Percentiles rank a stretch among this genome's conserved stretches.
phyloP scores from a whole-genome alignment of 2,329 filamentous ascomycete species.

The Trichophyton mentagrophytes region DNA sequence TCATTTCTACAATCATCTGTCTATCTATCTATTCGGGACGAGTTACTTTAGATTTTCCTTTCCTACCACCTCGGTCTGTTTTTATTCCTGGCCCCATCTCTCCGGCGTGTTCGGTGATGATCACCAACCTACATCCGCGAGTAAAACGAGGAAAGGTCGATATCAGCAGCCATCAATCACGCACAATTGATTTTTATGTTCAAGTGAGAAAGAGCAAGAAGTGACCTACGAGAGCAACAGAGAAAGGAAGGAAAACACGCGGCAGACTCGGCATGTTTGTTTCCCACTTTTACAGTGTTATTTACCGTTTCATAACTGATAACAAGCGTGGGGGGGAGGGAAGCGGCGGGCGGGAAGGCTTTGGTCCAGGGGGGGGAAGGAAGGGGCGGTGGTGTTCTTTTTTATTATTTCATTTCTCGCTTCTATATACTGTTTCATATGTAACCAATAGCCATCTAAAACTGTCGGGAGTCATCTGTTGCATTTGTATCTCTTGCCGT shows the following conservation, averaged over 20 bases:
- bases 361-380: background rate
- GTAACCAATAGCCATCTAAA: background rate
- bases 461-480: background rate
- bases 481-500: background rate
- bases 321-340: background rate
- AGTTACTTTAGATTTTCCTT: background rate
- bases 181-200: background rate
- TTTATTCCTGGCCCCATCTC: background rate
- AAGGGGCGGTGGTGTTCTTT: background rate
- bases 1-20: background rate
- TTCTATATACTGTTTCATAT: background rate
- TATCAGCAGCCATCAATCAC: background rate
- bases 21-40: background rate
- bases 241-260: background rate
- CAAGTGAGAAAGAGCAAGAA: background rate
- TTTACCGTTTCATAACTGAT: background rate
- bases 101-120: background rate
- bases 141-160: no score
- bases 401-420: background rate
- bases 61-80: background rate
- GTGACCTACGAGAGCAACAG: no score
- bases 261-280: background rate
- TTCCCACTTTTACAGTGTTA: background rate
- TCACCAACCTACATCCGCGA: no score
- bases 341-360: background rate